Conservation (phyloP, 306 rosid genomes). For the Comarum palustre region DNA sequence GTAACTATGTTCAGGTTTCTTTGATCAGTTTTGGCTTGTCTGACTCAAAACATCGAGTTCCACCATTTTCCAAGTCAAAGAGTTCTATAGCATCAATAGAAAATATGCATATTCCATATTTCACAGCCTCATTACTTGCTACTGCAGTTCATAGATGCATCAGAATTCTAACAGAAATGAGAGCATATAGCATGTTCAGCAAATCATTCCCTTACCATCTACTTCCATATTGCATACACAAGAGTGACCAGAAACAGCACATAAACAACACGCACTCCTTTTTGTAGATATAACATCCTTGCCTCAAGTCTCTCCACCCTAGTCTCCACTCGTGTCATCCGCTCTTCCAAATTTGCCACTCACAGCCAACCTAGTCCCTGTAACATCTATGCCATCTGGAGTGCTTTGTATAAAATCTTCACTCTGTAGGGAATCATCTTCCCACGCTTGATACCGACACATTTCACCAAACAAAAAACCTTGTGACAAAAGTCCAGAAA, state of each 20-base stretch:
- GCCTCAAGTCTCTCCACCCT: constrained; percentile 26
- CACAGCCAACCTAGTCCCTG: constrained; percentile 14
- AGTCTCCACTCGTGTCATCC: constrained; percentile 23
- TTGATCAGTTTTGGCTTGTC: neutral
- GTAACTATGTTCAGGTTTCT: neutral
- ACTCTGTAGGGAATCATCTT: constrained; percentile 13
- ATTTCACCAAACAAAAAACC: constrained; percentile 4
- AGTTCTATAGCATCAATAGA: neutral
- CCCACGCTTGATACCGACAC: constrained; percentile 26
- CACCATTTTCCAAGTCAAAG: neutral
- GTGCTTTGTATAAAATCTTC: constrained; percentile 19
- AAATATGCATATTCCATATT: neutral
- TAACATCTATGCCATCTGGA: constrained; percentile 2
- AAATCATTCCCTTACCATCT: constrained; percentile 7
- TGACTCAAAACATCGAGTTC: neutral
- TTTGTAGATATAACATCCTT: constrained; percentile 15
- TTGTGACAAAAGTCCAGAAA: neutral
- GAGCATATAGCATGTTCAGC: neutral
- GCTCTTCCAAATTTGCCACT: constrained; percentile 24
- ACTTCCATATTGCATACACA: constrained; percentile 22
- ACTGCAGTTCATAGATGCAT: neutral
- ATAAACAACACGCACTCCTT: constrained; percentile 18
- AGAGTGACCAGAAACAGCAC: constrained; percentile 17
- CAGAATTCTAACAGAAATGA: neutral
- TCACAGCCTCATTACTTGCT: neutral